Conservation (phyloP, 2,329 filamentous ascomycete genomes). For the Calonectria pauciramosa region DNA sequence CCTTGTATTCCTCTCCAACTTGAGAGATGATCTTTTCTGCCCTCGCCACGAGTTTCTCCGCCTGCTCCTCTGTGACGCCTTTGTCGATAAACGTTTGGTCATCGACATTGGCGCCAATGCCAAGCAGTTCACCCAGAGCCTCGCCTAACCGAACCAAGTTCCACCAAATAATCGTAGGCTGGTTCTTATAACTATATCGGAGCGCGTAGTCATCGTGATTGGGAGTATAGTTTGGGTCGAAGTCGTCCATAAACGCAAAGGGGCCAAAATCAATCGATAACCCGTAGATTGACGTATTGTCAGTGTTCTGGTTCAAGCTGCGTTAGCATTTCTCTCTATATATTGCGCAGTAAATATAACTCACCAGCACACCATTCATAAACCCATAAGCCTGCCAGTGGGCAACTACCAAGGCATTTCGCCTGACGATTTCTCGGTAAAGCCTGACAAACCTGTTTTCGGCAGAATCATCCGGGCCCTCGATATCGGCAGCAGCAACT, state of each 20-base stretch:
- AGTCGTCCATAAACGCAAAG: slow-evolving; percentile 98
- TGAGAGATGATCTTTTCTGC: slow-evolving; percentile 88
- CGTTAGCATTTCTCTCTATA: slow-evolving; percentile 36
- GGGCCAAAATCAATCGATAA: slow-evolving; percentile 95
- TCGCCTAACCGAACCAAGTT: slow-evolving; percentile 94
- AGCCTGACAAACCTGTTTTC: slow-evolving; percentile 91
- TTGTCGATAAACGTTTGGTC: slow-evolving; percentile 77
- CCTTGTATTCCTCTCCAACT: slow-evolving; percentile 88
- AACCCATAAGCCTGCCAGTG: slow-evolving; percentile 99
- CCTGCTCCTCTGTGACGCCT: slow-evolving; percentile 75
- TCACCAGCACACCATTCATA: slow-evolving; percentile 90
- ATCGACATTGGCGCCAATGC: slow-evolving; percentile 80
- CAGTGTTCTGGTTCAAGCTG: slow-evolving; percentile 75
- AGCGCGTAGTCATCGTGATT: slow-evolving; percentile 95
- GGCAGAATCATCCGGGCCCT: slow-evolving; percentile 76
- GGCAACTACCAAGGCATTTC: slow-evolving; percentile 90
- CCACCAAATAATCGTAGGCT: slow-evolving; percentile 98
- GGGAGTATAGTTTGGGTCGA: slow-evolving; percentile 93
- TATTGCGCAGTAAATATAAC: slow-evolving; percentile 6
- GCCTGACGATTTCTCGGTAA: slow-evolving; percentile 87
- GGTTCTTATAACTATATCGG: slow-evolving; percentile 92
- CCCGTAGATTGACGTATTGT: slow-evolving; percentile 94
- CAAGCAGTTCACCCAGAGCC: slow-evolving; percentile 88
- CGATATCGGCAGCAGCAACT: slow-evolving; percentile 68
- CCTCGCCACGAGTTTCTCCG: slow-evolving; percentile 78